Evolutionary conservation across 164 flowering plant species (phyloP), one percentile per base, ranked within the genome.

Genomic region (Berberis vulgaris): DNA sequence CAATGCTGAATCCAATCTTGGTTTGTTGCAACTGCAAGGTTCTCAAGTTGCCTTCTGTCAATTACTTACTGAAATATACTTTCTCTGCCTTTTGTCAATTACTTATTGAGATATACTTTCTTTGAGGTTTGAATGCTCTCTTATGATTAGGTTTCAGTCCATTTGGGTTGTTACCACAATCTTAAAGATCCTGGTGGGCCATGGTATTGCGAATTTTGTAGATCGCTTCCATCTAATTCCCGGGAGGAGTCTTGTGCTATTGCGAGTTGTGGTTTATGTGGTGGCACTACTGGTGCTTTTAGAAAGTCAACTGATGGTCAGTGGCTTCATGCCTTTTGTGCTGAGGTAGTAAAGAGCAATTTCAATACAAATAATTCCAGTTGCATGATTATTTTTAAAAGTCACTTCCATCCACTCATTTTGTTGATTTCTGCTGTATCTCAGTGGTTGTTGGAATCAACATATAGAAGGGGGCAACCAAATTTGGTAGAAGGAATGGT

Each of bases 271-370:
- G 78, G 80, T 66, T 75, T 89, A 71, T 95, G 99, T 80, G 90
- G 92, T 69, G 88, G 88, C 43, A 74, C 78, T 67, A 76, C 79
- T 67, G 97, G 99, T 71, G 99, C 97, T 62, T 89, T 95, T 75
- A 86, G 97, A 65, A 89, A 85, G 80, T 75, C 97, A 54, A 72
- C 74, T 49, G 84, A 79, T 80, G 90, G 87, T 45, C 86, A 82
- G 65, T 95, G 99, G 99, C 79, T 91, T 57, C 99, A 95, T 79
- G 94, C 96, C 66, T 84, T 86, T 67, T 95, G 99, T 80, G 97
- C 99, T 47, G 97, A 95, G 96, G 99, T 95, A 66, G 72, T 47
- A 9, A 4, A 59, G 46, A 57, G 12, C 12, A 43, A 59, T 43
- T 43, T 54, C 4, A 3, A 54, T 2, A 3, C 40, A 10, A 10